Percentiles rank a stretch among this genome's conserved stretches.
phyloP scores from a whole-genome alignment of 129 eudicot species.

The Rutidosis leptorrhynchoides region DNA sequence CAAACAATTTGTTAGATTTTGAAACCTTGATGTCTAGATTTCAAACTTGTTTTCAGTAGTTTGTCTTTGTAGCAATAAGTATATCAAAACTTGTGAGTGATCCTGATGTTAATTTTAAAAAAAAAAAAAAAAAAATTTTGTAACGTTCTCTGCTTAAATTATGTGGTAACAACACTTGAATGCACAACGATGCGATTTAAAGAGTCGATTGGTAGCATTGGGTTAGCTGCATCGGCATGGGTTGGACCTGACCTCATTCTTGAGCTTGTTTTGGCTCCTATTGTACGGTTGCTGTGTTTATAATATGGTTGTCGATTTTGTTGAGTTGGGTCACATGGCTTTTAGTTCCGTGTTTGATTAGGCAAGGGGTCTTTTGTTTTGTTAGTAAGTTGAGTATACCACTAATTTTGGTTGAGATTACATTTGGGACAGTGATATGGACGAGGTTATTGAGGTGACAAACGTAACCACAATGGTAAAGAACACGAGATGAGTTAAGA shows the following conservation, averaged over 20 bases:
- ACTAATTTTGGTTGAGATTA: too few relatives aligned
- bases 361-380: neutral
- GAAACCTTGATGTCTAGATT: conserved; percentile 28
- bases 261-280: neutral
- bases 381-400: too few relatives aligned
- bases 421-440: too few relatives aligned
- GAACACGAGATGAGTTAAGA: too few relatives aligned
- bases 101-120: conserved; percentile 1
- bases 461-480: too few relatives aligned
- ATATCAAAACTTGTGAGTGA: neutral
- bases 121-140: too few relatives aligned
- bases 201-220: neutral
- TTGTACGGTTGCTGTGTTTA: neutral
- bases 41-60: conserved; percentile 16
- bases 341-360: neutral
- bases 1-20: conserved; percentile 17
- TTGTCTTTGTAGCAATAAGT: conserved; percentile 28
- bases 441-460: too few relatives aligned
- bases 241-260: neutral
- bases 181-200: neutral
- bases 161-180: neutral
- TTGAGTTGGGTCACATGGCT: neutral
- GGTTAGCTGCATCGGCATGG: neutral
- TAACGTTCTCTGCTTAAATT: neutral
- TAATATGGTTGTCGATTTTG: neutral